Percentiles rank a stretch among this genome's conserved stretches.
Evolutionary conservation across 495 filamentous ascomycete genomes (phyloP).

Genomic region (Penicillium canariense): DNA sequence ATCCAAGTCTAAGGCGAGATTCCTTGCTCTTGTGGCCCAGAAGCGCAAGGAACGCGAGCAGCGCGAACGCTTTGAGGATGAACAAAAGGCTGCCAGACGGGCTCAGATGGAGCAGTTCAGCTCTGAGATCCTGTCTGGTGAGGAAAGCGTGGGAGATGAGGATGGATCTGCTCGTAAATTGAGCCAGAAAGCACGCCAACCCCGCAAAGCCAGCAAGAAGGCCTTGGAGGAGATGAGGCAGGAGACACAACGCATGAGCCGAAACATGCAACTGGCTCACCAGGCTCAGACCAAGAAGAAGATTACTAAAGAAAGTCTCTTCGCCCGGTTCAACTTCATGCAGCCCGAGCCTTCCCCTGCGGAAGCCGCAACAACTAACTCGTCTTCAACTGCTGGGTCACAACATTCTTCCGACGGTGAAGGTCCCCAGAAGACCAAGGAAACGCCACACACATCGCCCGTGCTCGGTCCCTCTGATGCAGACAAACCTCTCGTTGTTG

Average conservation of each 20-base stretch:
- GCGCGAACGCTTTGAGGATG: constrained; percentile 57
- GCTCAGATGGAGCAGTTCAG: constrained; percentile 35
- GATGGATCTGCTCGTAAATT: constrained; percentile 56
- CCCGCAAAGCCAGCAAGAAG: constrained; percentile 91
- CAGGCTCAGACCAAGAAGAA: constrained; percentile 90
- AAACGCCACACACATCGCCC: constrained; percentile 54
- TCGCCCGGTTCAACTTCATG: constrained; percentile 79
- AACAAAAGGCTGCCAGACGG: constrained; percentile 48
- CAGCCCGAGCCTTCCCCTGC: constrained; percentile 30
- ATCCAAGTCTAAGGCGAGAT: constrained; percentile 55
- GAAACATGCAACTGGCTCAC: constrained; percentile 89
- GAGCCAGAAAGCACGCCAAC: constrained; percentile 63
- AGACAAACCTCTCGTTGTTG: constrained; percentile 21
- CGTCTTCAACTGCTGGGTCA: constrained; percentile 42
- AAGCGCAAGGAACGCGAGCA: constrained; percentile 69
- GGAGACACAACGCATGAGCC: constrained; percentile 86
- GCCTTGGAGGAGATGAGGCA: constrained; percentile 91
- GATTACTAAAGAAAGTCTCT: constrained; percentile 78
- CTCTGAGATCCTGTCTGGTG: constrained; percentile 34
- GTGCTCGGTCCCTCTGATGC: constrained; percentile 24
- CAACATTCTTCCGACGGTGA: constrained; percentile 52
- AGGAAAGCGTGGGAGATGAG: constrained; percentile 53
- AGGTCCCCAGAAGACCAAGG: constrained; percentile 30
- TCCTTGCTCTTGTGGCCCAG: constrained; percentile 65
- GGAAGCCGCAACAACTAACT: constrained; percentile 28